These are phyloP conservation scores for Discostella pseudostelligera DNA, from an alignment of 108 stramenopile genomes.

Conservation along the genomic window DNA sequence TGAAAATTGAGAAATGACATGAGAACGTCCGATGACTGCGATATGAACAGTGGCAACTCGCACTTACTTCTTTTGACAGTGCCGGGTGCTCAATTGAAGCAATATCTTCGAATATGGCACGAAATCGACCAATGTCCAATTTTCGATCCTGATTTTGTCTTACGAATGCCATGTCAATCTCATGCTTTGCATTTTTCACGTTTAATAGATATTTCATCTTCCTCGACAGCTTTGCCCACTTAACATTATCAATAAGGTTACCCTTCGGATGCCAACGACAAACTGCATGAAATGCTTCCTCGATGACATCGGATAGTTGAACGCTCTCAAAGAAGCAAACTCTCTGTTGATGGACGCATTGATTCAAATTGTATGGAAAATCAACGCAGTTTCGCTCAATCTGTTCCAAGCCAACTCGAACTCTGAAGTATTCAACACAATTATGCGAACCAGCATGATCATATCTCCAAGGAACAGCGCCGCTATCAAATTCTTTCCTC, in stretches of 20 bases:
- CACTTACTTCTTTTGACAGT: constrained; percentile 23
- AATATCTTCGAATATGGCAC: constrained; percentile 43
- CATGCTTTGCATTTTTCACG: constrained; percentile 43
- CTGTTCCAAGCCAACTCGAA: constrained; percentile 28
- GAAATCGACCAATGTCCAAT: constrained; percentile 33
- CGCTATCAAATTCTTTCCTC: constrained; percentile 44
- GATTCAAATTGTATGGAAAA: constrained; percentile 10
- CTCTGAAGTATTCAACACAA: constrained; percentile 26
- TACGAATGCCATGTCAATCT: constrained; percentile 50
- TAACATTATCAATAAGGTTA: constrained; percentile 45
- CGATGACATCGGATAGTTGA: constrained; percentile 33
- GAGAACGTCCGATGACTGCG: too few species aligned
- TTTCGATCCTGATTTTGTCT: constrained; percentile 39
- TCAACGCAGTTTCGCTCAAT: constrained; percentile 37
- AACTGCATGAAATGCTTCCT: constrained; percentile 38
- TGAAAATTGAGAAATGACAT: constrained; percentile 3
- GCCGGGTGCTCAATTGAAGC: constrained; percentile 41
- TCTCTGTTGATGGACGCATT: constrained; percentile 48
- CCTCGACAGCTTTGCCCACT: constrained; percentile 57
- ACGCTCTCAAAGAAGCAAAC: constrained; percentile 47
- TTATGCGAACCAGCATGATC: constrained; percentile 15
- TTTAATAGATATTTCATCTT: constrained; percentile 54
- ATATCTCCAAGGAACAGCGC: constrained; percentile 37
- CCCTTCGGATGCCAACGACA: constrained; percentile 54
- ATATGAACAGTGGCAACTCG: not conserved